Evolutionary conservation across 345 rosid genomes (phyloP), one percentile per base, ranked within the genome.

Genomic region (Brassica nigra): DNA sequence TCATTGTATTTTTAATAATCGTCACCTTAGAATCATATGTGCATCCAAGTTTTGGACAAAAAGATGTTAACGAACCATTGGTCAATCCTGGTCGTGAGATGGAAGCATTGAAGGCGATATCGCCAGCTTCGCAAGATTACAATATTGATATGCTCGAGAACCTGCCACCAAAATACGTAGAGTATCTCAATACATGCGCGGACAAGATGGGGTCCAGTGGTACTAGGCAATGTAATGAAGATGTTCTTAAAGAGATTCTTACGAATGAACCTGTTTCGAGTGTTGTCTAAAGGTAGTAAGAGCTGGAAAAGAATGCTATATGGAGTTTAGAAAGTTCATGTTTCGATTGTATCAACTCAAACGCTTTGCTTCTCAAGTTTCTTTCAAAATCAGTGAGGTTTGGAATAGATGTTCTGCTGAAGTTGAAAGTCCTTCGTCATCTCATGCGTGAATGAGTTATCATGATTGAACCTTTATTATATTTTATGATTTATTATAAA

Each of bases 201-300:
- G 0, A 33, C 0, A 64, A 64, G 44, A 64, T n/a, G 36, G 68
- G 44, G 2, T 1, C 34, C 34, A 4, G 0, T 0, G 11, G 12
- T n/a, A 1, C 1, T 15, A 2, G 33, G 2, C 8, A 54, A 3
- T 54, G 74, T 30, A 70, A 16, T 6, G 0, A 2, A 1, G 64
- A 70, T 55, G 5, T 18, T 34, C 8, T 54, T 58, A 9, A 54
- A 29, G 74, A 70, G 63, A 33, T 55, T 33, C 63, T 70, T 33
- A 6, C 11, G 5, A 54, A 54, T n/a, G 54, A 29, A 54, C 8
- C 1, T 28, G 30, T 10, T 54, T 54, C 31, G 10, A 23, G 27
- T 23, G 27, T 23, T 23, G 27, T 23, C 27, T 23, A 23, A 23
- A 23, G 27, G 27, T 23, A 23, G 64, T 55, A 6, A 49, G 14